Conservation (phyloP, 306 rosid genomes). For the Sphenostylis stenocarpa region DNA sequence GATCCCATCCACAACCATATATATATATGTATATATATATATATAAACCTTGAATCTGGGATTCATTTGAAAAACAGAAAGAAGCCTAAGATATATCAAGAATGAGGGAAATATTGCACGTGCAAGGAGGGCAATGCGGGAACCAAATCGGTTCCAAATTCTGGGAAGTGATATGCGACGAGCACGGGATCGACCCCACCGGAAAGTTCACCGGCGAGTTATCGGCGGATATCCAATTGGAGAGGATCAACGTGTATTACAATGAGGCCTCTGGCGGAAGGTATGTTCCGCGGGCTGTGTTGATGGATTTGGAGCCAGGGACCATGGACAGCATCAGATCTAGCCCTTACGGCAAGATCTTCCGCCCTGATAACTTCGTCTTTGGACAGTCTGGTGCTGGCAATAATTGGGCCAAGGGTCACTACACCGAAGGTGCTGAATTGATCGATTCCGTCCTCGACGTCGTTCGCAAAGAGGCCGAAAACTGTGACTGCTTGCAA, state of each 20-base stretch:
- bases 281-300: slow-evolving; percentile 41
- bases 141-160: slow-evolving; percentile 47
- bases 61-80: neutral
- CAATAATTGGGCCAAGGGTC: slow-evolving; percentile 73
- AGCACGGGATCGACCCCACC: slow-evolving; percentile 40
- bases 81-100: neutral
- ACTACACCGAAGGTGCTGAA: slow-evolving; percentile 47
- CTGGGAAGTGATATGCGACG: slow-evolving; percentile 48
- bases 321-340: slow-evolving; percentile 51
- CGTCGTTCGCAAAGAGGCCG: slow-evolving; percentile 49
- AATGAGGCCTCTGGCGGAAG: slow-evolving; percentile 37
- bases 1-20: neutral
- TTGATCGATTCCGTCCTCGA: slow-evolving; percentile 43
- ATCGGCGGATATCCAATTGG: slow-evolving; percentile 21
- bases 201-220: slow-evolving; percentile 18
- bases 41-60: neutral
- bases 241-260: slow-evolving; percentile 44
- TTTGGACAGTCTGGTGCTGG: slow-evolving; percentile 55
- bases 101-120: slow-evolving; percentile 43
- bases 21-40: neutral
- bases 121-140: slow-evolving; percentile 48
- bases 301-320: slow-evolving; percentile 49
- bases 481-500: slow-evolving; percentile 47
- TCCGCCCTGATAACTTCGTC: slow-evolving; percentile 43
- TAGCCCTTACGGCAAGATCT: slow-evolving; percentile 40